phyloP scores from a whole-genome alignment of 164 flowering plant genomes.

The Annona squamosa region DNA sequence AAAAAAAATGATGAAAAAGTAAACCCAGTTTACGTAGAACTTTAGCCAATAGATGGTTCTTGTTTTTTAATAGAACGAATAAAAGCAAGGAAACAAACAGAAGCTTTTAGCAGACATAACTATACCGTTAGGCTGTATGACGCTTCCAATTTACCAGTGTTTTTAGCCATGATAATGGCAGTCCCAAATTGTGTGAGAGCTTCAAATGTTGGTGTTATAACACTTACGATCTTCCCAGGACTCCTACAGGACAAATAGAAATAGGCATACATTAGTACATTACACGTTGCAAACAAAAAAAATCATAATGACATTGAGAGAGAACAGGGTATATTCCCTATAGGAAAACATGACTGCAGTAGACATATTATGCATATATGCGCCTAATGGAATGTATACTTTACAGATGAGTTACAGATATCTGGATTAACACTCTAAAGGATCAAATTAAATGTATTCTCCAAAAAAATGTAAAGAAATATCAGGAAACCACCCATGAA shows the following conservation, averaged over 20 bases:
- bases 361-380: background rate
- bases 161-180: conserved; percentile 64
- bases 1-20: background rate
- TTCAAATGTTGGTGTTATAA: conserved; percentile 83
- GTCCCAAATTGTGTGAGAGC: conserved; percentile 84
- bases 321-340: background rate
- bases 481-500: background rate
- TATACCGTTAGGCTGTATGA: conserved; percentile 89
- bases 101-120: background rate
- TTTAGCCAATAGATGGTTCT: background rate
- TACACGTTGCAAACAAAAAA: background rate
- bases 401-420: background rate
- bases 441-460: background rate
- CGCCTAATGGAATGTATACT: background rate
- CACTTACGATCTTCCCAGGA: conserved; percentile 76
- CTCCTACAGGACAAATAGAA: conserved; percentile 48
- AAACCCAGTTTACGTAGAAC: background rate
- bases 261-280: background rate
- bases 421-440: background rate
- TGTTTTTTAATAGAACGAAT: background rate
- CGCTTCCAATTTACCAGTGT: conserved; percentile 84
- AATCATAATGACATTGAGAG: background rate
- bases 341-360: background rate
- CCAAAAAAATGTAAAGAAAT: background rate
- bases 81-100: background rate